phyloP scores from a whole-genome alignment of 2,329 filamentous ascomycete species.

The Fusarium fracticaudum region DNA sequence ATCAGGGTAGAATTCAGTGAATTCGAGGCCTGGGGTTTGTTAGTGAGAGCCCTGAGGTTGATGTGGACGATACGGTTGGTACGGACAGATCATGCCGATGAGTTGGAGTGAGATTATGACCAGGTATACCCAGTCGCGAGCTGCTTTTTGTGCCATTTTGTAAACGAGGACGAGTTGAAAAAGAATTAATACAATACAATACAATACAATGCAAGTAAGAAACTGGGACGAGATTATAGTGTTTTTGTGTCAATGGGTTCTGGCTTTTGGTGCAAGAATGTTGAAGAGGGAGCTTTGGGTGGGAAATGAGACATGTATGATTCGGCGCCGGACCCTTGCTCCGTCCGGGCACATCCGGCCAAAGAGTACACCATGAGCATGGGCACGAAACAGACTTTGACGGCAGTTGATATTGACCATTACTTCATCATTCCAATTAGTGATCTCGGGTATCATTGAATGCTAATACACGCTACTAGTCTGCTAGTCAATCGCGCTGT shows the following conservation, averaged over 20 bases:
- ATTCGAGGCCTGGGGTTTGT: conserved; percentile 59
- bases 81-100: conserved; percentile 50
- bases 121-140: conserved; percentile 51
- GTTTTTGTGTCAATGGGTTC: background rate
- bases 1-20: conserved; percentile 62
- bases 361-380: background rate
- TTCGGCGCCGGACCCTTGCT: conserved; percentile 18
- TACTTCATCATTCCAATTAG: too few relatives aligned
- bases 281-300: background rate
- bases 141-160: conserved; percentile 40
- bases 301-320: conserved; percentile 24
- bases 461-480: background rate
- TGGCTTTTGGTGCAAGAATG: background rate
- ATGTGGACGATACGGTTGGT: conserved; percentile 2
- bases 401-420: background rate
- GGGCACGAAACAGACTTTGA: background rate
- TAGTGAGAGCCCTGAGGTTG: background rate
- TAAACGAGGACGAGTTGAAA: accelerated
- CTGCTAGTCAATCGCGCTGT: background rate
- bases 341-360: conserved; percentile 1
- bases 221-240: background rate
- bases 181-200: background rate
- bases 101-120: conserved; percentile 48
- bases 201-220: background rate
- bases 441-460: background rate